Percentiles rank a stretch among this genome's conserved stretches.
These are phyloP conservation scores for Auricularia sp. DNA, from an alignment of 768 basidiomycete genomes.

Conservation along the genomic window DNA sequence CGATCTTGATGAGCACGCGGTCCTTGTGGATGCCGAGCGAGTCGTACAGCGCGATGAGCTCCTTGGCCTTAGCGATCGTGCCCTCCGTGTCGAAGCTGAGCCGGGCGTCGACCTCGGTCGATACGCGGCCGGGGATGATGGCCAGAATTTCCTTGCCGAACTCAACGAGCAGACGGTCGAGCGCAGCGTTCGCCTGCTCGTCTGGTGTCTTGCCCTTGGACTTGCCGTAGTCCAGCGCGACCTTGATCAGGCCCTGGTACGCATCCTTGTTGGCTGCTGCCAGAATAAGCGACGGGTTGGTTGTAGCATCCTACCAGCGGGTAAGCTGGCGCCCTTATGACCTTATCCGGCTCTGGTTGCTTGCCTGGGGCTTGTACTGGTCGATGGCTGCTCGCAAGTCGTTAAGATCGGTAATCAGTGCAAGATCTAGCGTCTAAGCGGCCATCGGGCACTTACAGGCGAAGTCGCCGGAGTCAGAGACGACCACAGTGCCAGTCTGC, in stretches of 20 bases:
- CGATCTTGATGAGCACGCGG: slow-evolving; percentile 97
- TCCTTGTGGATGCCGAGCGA: slow-evolving; percentile 90
- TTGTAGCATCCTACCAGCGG: slow-evolving; percentile 78
- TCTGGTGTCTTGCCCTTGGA: slow-evolving; percentile 71
- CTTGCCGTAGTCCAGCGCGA: slow-evolving; percentile 66
- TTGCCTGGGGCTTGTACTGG: slow-evolving; percentile 87
- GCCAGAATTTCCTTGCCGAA: slow-evolving; percentile 92
- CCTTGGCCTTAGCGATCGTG: slow-evolving; percentile 71
- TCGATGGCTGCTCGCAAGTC: slow-evolving; percentile 59
- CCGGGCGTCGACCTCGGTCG: slow-evolving; percentile 96
- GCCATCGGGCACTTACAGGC: slow-evolving; percentile 39
- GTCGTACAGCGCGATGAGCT: slow-evolving; percentile 87
- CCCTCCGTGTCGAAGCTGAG: slow-evolving; percentile 92
- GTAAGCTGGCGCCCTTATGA: neutral
- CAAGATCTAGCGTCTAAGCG: slow-evolving; percentile 5
- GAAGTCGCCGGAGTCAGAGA: slow-evolving; percentile 96
- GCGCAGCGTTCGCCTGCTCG: slow-evolving; percentile 62
- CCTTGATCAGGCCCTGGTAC: slow-evolving; percentile 75
- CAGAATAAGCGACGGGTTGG: slow-evolving; percentile 87
- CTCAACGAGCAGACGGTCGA: slow-evolving; percentile 90
- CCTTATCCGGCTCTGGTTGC: slow-evolving; percentile 5
- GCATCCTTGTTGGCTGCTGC: slow-evolving; percentile 83
- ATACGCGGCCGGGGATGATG: slow-evolving; percentile 97
- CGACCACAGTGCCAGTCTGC: slow-evolving; percentile 88
- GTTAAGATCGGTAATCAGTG: slow-evolving; percentile 9